Conservation (phyloP, 2,329 filamentous ascomycete species). For the Pestalotiopsis sp. region DNA sequence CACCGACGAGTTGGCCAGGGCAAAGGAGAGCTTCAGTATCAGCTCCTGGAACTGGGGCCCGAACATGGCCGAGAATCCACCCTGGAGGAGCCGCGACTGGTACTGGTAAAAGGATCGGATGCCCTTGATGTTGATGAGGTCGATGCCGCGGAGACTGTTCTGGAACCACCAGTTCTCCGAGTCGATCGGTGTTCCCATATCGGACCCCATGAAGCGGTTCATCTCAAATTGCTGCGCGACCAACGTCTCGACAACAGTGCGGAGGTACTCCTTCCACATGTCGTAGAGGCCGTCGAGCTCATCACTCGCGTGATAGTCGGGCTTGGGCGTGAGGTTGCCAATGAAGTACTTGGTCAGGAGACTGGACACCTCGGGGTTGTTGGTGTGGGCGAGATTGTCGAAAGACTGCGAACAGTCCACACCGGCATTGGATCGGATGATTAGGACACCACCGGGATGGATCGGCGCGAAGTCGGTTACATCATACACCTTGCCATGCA, state of each 20-base stretch:
- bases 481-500: constrained; percentile 56
- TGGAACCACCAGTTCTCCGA: constrained; percentile 47
- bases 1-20: constrained; percentile 43
- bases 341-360: constrained; percentile 58
- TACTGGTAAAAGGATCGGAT: constrained; percentile 56
- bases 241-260: constrained; percentile 51
- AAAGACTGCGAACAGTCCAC: constrained; percentile 55
- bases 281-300: constrained; percentile 50
- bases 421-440: constrained; percentile 57
- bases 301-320: constrained; percentile 43
- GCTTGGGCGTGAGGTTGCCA: constrained; percentile 52
- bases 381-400: constrained; percentile 56
- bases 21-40: constrained; percentile 54
- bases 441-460: constrained; percentile 56
- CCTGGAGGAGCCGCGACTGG: constrained; percentile 52
- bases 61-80: constrained; percentile 52
- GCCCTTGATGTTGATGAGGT: constrained; percentile 50
- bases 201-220: constrained; percentile 48
- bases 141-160: constrained; percentile 27
- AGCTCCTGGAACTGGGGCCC: constrained; percentile 55
- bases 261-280: constrained; percentile 52
- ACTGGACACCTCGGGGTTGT: constrained; percentile 55
- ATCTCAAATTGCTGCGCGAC: constrained; percentile 57
- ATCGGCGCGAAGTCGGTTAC: constrained; percentile 55
- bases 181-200: constrained; percentile 39